These are phyloP conservation scores for Ophiocordyceps polyrhachis-furcata DNA, from an alignment of 2,329 filamentous ascomycete genomes.

Conservation along the genomic window DNA sequence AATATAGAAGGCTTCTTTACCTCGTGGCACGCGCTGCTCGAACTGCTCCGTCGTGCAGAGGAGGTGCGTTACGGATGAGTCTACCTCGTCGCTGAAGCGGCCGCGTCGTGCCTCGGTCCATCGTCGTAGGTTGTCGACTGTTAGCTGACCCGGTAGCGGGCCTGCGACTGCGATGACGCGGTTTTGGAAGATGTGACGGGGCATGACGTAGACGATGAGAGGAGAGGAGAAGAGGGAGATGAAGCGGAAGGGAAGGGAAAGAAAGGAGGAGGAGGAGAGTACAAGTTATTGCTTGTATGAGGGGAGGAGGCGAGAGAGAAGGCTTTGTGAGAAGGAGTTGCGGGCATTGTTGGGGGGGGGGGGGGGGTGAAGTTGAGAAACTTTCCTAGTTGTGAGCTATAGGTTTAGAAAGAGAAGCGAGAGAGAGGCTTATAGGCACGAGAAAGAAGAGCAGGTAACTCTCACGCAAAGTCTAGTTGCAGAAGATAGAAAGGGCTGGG, in stretches of 20 bases:
- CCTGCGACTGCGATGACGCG: conserved; percentile 39
- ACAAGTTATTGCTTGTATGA: no score
- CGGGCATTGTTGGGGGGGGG: no score
- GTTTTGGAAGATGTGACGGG: conserved; percentile 27
- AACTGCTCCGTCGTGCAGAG: conserved; percentile 47
- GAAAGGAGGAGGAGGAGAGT: background rate
- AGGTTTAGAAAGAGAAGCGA: no score
- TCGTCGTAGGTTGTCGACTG: conserved; percentile 35
- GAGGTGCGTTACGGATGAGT: conserved; percentile 48
- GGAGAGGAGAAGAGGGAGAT: background rate
- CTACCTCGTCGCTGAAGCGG: conserved; percentile 29
- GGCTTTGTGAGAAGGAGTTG: no score
- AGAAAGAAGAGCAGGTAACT: no score
- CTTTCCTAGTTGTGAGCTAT: no score
- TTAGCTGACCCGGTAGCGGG: conserved; percentile 29
- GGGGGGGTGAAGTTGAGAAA: no score
- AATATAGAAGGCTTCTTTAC: conserved; percentile 7
- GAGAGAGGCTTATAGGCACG: no score
- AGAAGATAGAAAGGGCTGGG: no score
- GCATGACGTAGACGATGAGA: conserved; percentile 7
- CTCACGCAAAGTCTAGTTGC: no score
- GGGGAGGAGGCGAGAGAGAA: no score
- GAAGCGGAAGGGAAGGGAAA: background rate
- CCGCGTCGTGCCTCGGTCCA: conserved; percentile 52
- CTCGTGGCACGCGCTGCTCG: conserved; percentile 20